These are phyloP conservation scores for Candida sp. DNA, from an alignment of 1,139 yeast genomes.

Conservation along the genomic window DNA sequence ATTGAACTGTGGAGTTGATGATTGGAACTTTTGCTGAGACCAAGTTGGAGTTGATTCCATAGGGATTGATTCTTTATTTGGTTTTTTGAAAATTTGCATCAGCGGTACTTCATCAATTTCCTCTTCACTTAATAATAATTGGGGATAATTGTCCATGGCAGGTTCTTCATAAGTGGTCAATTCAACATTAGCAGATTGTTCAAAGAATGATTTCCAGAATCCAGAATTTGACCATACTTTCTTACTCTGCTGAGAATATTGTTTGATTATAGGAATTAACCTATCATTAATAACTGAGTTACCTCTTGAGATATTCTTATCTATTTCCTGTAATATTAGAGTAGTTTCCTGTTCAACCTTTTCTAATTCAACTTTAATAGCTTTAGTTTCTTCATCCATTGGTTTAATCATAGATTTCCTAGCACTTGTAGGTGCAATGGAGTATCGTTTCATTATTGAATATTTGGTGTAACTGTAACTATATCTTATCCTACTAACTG, in stretches of 20 bases:
- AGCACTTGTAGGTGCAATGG: constrained; percentile 39
- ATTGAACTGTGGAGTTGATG: constrained; percentile 35
- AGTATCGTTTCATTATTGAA: constrained; percentile 32
- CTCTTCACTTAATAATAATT: constrained; percentile 15
- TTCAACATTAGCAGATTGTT: constrained; percentile 71
- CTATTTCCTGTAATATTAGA: constrained; percentile 73
- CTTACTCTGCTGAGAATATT: constrained; percentile 52
- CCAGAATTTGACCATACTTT: constrained; percentile 59
- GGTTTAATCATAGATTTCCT: constrained; percentile 27
- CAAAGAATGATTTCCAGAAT: constrained; percentile 76
- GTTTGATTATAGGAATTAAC: constrained; percentile 58
- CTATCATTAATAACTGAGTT: constrained; percentile 61
- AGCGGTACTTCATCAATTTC: constrained; percentile 5
- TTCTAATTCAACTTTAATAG: constrained; percentile 57
- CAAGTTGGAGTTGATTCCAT: constrained; percentile 38
- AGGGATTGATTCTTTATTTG: constrained; percentile 15
- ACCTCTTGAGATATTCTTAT: constrained; percentile 62
- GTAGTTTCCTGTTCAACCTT: constrained; percentile 81
- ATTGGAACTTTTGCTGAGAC: constrained; percentile 30
- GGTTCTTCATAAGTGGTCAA: constrained; percentile 58
- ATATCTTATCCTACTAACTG: not conserved
- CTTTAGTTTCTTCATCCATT: constrained; percentile 16
- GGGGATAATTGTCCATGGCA: constrained; percentile 13
- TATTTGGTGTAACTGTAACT: not conserved
- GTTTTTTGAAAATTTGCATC: constrained; percentile 16